phyloP scores from a whole-genome alignment of 2,329 filamentous ascomycete genomes.

The Cercospora sp. region DNA sequence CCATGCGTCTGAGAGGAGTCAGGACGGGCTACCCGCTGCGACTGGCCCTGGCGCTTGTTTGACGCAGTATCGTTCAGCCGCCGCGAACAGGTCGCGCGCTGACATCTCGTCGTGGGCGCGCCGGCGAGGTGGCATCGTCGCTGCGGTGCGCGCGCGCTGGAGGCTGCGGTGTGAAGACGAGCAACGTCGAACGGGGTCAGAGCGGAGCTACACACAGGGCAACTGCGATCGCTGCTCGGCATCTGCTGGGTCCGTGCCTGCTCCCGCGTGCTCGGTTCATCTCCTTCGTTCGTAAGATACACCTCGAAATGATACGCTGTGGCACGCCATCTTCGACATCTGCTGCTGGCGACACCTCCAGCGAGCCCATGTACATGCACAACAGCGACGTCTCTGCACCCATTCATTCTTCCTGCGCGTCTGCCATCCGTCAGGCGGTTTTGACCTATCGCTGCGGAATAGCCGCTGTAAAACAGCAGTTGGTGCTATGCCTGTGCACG shows the following conservation, averaged over 20 bases:
- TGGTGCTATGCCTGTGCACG: conserved; percentile 14
- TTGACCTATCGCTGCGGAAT: conserved; percentile 6
- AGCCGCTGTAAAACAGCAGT: conserved; percentile 6
- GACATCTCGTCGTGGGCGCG: background rate
- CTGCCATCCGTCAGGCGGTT: background rate
- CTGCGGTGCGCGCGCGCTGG: background rate
- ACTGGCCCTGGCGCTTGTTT: conserved; percentile 10
- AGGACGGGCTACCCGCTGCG: conserved; percentile 8
- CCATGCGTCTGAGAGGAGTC: conserved; percentile 12
- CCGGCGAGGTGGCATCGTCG: background rate
- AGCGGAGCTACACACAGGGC: background rate
- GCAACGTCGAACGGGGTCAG: background rate
- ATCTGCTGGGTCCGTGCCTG: background rate
- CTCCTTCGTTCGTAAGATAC: background rate
- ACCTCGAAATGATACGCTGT: background rate
- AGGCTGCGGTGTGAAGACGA: background rate
- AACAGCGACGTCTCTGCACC: background rate
- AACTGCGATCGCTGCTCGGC: background rate
- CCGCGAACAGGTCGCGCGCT: background rate
- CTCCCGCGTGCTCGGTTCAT: background rate
- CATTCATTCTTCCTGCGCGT: background rate
- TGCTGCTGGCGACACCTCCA: background rate
- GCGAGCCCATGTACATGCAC: background rate
- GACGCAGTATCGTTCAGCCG: background rate
- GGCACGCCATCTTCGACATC: background rate